phyloP scores from a whole-genome alignment of 495 filamentous ascomycete species.

The Sphaerosporella brunnea region DNA sequence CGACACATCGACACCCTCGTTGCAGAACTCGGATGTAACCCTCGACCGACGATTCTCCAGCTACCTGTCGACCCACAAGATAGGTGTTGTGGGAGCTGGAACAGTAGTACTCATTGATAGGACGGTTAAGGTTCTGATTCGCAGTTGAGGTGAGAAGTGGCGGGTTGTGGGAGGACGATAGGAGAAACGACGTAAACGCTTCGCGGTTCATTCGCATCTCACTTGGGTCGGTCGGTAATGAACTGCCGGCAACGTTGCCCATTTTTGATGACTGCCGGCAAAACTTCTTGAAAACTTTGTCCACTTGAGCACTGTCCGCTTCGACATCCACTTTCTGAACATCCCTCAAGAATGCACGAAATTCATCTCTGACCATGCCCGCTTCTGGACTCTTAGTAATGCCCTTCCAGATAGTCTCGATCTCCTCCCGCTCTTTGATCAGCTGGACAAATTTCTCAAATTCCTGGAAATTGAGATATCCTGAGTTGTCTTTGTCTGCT shows the following conservation, averaged over 20 bases:
- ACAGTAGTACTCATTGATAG: constrained; percentile 94
- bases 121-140: constrained; percentile 43
- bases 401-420: constrained; percentile 48
- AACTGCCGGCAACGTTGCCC: neutral
- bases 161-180: constrained; percentile 34
- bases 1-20: constrained; percentile 79
- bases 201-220: constrained; percentile 48
- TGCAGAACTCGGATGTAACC: constrained; percentile 83
- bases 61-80: constrained; percentile 74
- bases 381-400: constrained; percentile 34
- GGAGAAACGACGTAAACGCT: constrained; percentile 58
- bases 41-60: constrained; percentile 75
- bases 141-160: constrained; percentile 18
- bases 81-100: constrained; percentile 99
- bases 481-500: constrained; percentile 44
- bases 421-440: constrained; percentile 68
- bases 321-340: constrained; percentile 61
- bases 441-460: constrained; percentile 66
- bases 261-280: constrained; percentile 41
- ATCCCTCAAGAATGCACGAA: constrained; percentile 54
- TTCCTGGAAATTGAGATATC: constrained; percentile 51
- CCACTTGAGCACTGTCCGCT: constrained; percentile 45
- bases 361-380: constrained; percentile 53
- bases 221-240: constrained; percentile 29
- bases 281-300: constrained; percentile 54